Conservation (phyloP, 2,329 filamentous ascomycete species). For the Phyllosticta ampelicida region DNA sequence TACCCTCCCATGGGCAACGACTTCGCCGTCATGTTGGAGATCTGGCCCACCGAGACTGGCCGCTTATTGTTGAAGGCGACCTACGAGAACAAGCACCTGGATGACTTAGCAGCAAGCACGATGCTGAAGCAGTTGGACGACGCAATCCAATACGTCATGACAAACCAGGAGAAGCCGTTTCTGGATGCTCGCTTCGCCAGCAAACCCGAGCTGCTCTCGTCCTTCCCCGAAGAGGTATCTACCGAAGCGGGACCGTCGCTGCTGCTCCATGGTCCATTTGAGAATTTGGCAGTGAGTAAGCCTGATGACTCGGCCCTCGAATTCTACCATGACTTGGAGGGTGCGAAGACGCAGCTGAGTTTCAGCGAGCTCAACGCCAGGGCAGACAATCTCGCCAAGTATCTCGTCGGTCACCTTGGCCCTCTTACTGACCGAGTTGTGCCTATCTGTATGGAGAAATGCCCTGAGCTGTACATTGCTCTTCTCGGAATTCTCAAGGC, state of each 20-base stretch:
- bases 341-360: slow-evolving; percentile 11
- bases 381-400: slow-evolving; percentile 23
- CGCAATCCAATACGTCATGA: slow-evolving; percentile 13
- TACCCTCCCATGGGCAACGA: slow-evolving; percentile 22
- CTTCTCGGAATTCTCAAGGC: slow-evolving; percentile 34
- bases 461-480: slow-evolving; percentile 28
- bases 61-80: slow-evolving; percentile 20
- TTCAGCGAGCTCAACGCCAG: slow-evolving; percentile 27
- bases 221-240: slow-evolving; percentile 13
- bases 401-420: slow-evolving; percentile 20
- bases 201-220: slow-evolving; percentile 12
- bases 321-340: slow-evolving; percentile 1
- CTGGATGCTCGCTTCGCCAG: slow-evolving; percentile 13
- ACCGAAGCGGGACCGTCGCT: not conserved
- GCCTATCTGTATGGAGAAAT: slow-evolving; percentile 29
- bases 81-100: slow-evolving; percentile 18
- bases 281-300: not conserved
- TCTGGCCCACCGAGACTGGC: slow-evolving; percentile 17
- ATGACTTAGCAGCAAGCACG: slow-evolving; percentile 11
- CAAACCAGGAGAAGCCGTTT: slow-evolving; percentile 16
- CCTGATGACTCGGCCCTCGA: slow-evolving; percentile 1
- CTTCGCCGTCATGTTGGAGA: slow-evolving; percentile 23
- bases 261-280: slow-evolving; percentile 3
- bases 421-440: slow-evolving; percentile 18
- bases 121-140: slow-evolving; percentile 8